Evolutionary conservation across 2,329 filamentous ascomycete species (phyloP).

Genomic region (Aspergillus bombycis): DNA sequence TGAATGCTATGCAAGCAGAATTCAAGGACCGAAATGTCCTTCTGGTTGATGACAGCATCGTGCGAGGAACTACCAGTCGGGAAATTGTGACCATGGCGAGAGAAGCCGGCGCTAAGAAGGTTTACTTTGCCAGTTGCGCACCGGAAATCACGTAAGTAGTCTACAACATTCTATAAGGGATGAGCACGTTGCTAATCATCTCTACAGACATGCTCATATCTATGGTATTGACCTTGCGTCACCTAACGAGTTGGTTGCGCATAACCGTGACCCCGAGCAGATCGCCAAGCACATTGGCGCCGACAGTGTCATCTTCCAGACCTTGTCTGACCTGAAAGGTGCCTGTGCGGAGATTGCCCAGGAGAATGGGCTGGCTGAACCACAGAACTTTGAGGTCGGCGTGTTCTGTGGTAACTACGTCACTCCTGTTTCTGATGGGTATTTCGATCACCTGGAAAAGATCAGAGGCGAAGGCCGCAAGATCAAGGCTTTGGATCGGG

Average conservation of each 20-base stretch:
- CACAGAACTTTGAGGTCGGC: conserved; percentile 78
- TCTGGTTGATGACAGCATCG: conserved; percentile 87
- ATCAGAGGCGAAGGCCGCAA: conserved; percentile 72
- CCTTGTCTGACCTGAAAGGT: conserved; percentile 75
- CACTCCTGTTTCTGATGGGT: conserved; percentile 75
- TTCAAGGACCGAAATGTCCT: conserved; percentile 80
- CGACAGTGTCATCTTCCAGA: conserved; percentile 76
- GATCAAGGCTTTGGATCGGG: conserved; percentile 66
- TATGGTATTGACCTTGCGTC: conserved; percentile 80
- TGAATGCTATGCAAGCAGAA: conserved; percentile 83
- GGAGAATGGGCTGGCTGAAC: conserved; percentile 56
- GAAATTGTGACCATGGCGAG: conserved; percentile 83
- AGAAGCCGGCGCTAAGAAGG: conserved; percentile 78
- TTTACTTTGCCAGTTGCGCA: conserved; percentile 81
- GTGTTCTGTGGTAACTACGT: conserved; percentile 89
- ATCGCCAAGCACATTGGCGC: conserved; percentile 72
- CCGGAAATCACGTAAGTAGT: conserved; percentile 69
- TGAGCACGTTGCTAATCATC: conserved; percentile 11
- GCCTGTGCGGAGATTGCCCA: conserved; percentile 72
- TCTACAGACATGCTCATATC: conserved; percentile 71
- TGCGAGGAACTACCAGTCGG: conserved; percentile 78
- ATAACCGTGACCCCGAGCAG: conserved; percentile 62
- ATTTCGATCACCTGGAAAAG: conserved; percentile 78
- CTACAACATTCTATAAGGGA: background rate
- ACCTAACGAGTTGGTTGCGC: conserved; percentile 70